Conservation (phyloP, 1,139 yeast genomes). For the Saccharomyces hybrid region DNA sequence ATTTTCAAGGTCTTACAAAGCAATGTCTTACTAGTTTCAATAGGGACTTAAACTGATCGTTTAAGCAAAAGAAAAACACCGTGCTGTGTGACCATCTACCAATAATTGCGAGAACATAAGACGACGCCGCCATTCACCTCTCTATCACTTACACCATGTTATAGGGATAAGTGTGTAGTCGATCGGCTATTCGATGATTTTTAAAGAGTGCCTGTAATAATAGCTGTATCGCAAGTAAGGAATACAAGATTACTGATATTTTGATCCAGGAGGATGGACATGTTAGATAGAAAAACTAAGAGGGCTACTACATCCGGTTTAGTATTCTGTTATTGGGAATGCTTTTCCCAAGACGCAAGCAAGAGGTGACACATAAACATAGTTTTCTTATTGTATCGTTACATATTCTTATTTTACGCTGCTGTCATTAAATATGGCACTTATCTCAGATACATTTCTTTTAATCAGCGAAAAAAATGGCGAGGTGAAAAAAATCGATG, state of each 20-base stretch:
- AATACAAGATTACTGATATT: neutral
- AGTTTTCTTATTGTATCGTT: neutral
- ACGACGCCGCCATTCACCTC: neutral
- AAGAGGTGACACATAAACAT: neutral
- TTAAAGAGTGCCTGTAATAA: neutral
- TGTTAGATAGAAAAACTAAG: neutral
- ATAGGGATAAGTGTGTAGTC: neutral
- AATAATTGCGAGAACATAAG: neutral
- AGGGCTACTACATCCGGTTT: neutral
- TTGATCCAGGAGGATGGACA: neutral
- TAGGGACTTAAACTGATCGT: neutral
- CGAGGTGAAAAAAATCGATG: neutral
- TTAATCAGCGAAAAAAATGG: neutral
- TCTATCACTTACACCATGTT: neutral
- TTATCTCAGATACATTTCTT: neutral
- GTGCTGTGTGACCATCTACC: neutral
- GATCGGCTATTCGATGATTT: neutral
- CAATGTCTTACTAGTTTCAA: neutral
- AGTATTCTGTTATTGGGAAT: neutral
- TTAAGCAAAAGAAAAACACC: conserved; percentile 1
- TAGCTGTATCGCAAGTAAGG: neutral
- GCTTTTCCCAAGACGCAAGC: neutral
- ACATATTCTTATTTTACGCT: neutral
- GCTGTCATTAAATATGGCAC: neutral
- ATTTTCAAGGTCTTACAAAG: neutral